Conservation (phyloP, 2,329 filamentous ascomycete genomes). For the Penicillium sp. region DNA sequence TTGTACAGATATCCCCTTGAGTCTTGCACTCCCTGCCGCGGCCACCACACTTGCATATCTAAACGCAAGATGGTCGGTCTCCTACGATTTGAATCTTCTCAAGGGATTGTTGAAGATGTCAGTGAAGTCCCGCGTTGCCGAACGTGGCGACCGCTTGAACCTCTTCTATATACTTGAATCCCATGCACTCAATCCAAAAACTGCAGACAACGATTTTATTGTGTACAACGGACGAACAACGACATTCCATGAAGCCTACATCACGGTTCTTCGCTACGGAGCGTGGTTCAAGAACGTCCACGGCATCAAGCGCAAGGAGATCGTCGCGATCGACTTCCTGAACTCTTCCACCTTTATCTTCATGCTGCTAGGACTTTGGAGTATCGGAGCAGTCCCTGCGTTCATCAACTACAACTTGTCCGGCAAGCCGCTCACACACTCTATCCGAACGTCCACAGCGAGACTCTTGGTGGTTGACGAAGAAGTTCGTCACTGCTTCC, state of each 20-base stretch:
- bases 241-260: constrained; percentile 75
- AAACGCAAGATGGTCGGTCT: constrained; percentile 68
- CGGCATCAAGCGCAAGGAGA: constrained; percentile 66
- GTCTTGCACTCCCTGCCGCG: constrained; percentile 58
- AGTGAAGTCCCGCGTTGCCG: constrained; percentile 47
- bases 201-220: constrained; percentile 55
- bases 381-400: constrained; percentile 76
- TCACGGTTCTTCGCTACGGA: constrained; percentile 69
- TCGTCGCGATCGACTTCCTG: constrained; percentile 78
- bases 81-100: constrained; percentile 66
- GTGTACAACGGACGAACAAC: constrained; percentile 67
- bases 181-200: constrained; percentile 59
- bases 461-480: constrained; percentile 71
- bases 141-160: constrained; percentile 63
- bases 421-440: constrained; percentile 70
- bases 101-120: constrained; percentile 52
- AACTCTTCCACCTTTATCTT: constrained; percentile 79
- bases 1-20: constrained; percentile 37
- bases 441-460: constrained; percentile 66
- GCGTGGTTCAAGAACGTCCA: constrained; percentile 68
- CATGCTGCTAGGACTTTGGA: constrained; percentile 75
- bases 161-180: constrained; percentile 74
- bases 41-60: constrained; percentile 72
- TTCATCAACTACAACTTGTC: constrained; percentile 86
- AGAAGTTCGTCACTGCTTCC: constrained; percentile 56